phyloP scores from a whole-genome alignment of 805 yeast genomes.

The Myxozyma geophila region DNA sequence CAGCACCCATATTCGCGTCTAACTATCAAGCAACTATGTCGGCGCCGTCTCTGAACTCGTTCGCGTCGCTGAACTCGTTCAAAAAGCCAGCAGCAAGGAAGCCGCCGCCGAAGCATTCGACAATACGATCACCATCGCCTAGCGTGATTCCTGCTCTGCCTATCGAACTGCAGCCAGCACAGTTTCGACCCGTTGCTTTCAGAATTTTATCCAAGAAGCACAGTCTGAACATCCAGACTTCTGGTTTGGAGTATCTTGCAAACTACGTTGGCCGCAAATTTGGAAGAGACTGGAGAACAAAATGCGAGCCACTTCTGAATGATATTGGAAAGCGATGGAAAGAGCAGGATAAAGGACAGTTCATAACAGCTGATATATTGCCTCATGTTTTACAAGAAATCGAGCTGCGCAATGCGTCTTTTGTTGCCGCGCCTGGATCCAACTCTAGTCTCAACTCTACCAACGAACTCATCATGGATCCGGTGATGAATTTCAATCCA shows the following conservation, averaged over 20 bases:
- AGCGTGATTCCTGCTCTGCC: conserved; percentile 54
- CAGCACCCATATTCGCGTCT: not conserved
- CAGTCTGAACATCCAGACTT: conserved; percentile 85
- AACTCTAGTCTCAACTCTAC: conserved; percentile 1
- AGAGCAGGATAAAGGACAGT: conserved; percentile 83
- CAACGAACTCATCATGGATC: conserved; percentile 26
- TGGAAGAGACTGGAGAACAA: conserved; percentile 86
- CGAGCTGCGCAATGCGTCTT: conserved; percentile 43
- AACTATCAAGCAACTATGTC: conserved; percentile 10
- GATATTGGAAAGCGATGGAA: conserved; percentile 84
- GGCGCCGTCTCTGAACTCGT: conserved; percentile 11
- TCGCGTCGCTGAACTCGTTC: conserved; percentile 27
- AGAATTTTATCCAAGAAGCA: conserved; percentile 88
- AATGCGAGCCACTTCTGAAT: conserved; percentile 69
- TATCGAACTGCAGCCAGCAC: conserved; percentile 74
- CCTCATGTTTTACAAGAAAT: conserved; percentile 66
- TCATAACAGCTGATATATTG: conserved; percentile 77
- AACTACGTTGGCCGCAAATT: conserved; percentile 73
- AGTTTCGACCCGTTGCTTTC: conserved; percentile 88
- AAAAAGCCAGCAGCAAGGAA: conserved; percentile 2
- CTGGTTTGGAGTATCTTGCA: conserved; percentile 75
- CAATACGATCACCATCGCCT: conserved; percentile 24
- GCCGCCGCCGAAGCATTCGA: not conserved
- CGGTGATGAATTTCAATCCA: conserved; percentile 33
- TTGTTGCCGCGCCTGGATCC: conserved; percentile 15